These are phyloP conservation scores for Lactarius sp. DNA, from an alignment of 768 basidiomycete species.

Conservation along the genomic window DNA sequence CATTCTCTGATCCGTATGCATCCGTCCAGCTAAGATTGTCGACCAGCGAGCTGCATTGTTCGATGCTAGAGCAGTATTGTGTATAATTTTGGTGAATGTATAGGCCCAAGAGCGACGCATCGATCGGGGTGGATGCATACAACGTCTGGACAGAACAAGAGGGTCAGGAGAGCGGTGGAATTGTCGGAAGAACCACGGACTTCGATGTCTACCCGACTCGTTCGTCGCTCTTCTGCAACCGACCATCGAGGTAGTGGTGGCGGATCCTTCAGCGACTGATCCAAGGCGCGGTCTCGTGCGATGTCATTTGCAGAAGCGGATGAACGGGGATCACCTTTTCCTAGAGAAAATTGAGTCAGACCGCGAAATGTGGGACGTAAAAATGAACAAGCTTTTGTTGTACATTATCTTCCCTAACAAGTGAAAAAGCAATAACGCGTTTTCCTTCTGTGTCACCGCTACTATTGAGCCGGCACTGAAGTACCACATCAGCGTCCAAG, in stretches of 20 bases:
- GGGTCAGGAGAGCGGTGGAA: slow-evolving; percentile 2
- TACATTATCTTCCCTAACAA: slow-evolving; percentile 90
- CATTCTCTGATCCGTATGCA: slow-evolving; percentile 57
- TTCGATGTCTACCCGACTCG: slow-evolving; percentile 74
- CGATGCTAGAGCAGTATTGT: slow-evolving; percentile 73
- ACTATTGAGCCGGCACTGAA: slow-evolving; percentile 43
- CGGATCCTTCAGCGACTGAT: slow-evolving; percentile 50
- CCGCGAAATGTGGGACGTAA: not conserved
- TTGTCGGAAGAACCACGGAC: slow-evolving; percentile 37
- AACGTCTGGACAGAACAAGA: slow-evolving; percentile 43
- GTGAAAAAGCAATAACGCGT: slow-evolving; percentile 85
- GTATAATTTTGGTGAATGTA: slow-evolving; percentile 95
- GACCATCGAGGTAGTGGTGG: slow-evolving; percentile 57
- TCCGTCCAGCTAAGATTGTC: slow-evolving; percentile 80
- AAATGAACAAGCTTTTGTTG: slow-evolving; percentile 71
- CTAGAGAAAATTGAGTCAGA: slow-evolving; percentile 36
- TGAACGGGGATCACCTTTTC: slow-evolving; percentile 65
- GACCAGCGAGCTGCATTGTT: slow-evolving; percentile 62
- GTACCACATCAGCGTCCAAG: not conserved
- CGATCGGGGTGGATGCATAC: slow-evolving; percentile 83
- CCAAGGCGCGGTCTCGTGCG: slow-evolving; percentile 53
- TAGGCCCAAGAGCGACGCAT: slow-evolving; percentile 80
- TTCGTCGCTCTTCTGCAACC: slow-evolving; percentile 51
- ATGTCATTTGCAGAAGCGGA: slow-evolving; percentile 59
- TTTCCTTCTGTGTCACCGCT: slow-evolving; percentile 75